These are phyloP conservation scores for Euphorbia lathyris DNA, from an alignment of 345 rosid genomes.

Conservation along the genomic window DNA sequence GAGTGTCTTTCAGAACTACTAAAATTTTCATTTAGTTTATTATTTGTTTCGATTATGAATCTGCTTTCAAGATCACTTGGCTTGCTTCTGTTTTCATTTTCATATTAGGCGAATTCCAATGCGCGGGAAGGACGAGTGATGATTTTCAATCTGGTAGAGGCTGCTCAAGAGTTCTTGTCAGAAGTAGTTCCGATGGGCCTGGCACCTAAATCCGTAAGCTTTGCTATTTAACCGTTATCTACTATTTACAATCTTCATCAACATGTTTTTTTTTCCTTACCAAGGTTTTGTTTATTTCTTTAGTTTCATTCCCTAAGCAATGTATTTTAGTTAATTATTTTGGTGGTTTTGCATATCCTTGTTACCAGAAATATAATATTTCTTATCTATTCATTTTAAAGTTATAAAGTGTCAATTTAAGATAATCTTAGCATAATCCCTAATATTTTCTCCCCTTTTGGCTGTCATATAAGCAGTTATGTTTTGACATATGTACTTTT, in stretches of 20 bases:
- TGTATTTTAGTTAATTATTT: not conserved
- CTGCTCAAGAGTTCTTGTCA: conserved; percentile 94
- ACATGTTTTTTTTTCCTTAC: conserved; percentile 5
- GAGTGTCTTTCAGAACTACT: not conserved
- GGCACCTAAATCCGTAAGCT: conserved; percentile 56
- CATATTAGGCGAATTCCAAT: conserved; percentile 72
- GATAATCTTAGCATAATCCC: not conserved
- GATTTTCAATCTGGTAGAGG: conserved; percentile 95
- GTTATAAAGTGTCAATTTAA: not conserved
- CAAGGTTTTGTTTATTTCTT: not conserved
- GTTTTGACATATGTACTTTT: conserved; percentile 16
- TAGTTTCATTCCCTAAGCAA: not conserved
- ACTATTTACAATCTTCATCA: conserved; percentile 2
- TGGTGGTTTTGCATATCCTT: not conserved
- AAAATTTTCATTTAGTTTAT: not conserved
- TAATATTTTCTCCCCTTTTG: not conserved
- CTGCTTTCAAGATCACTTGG: conserved; percentile 2
- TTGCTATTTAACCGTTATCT: conserved; percentile 7
- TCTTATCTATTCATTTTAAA: not conserved
- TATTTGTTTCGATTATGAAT: not conserved
- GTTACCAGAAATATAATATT: not conserved
- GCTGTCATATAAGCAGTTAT: not conserved
- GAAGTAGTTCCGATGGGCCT: conserved; percentile 57
- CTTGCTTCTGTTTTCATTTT: not conserved
- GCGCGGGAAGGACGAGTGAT: conserved; percentile 94